phyloP scores from a whole-genome alignment of 768 basidiomycete species.

The Hypholoma fasciculare region DNA sequence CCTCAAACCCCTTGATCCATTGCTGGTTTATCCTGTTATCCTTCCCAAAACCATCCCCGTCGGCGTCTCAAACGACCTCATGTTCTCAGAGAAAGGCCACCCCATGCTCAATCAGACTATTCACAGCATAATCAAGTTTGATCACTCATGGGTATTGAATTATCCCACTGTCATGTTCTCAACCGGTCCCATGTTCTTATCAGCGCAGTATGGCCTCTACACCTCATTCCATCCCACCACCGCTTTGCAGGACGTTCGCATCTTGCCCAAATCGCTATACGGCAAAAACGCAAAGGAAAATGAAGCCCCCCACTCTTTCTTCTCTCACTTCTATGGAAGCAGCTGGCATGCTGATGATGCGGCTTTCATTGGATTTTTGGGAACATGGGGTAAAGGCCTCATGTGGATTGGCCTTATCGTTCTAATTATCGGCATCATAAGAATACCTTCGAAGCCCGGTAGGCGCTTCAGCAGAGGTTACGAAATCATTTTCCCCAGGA shows the following conservation, averaged over 20 bases:
- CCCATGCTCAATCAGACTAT: conserved; percentile 93
- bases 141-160: conserved; percentile 93
- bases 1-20: conserved; percentile 78
- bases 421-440: conserved; percentile 67
- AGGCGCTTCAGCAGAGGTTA: conserved; percentile 62
- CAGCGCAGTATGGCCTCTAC: conserved; percentile 90
- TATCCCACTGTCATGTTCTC: conserved; percentile 99
- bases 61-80: conserved; percentile 96
- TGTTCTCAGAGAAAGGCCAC: conserved; percentile 83
- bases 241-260: conserved; percentile 76
- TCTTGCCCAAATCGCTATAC: conserved; percentile 95
- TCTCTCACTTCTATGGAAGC: conserved; percentile 96
- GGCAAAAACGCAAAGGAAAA: conserved; percentile 89
- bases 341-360: conserved; percentile 99
- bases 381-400: conserved; percentile 80
- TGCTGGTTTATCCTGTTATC: conserved; percentile 84
- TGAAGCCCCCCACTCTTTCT: conserved; percentile 90
- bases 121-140: conserved; percentile 87
- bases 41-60: conserved; percentile 96
- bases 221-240: conserved; percentile 64
- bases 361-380: conserved; percentile 93
- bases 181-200: conserved; percentile 98
- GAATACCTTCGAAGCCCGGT: conserved; percentile 61
- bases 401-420: conserved; percentile 84
- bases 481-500: conserved; percentile 76